Evolutionary conservation across 2,329 filamentous ascomycete genomes (phyloP).

Genomic region (Uncinocarpus reesii): DNA sequence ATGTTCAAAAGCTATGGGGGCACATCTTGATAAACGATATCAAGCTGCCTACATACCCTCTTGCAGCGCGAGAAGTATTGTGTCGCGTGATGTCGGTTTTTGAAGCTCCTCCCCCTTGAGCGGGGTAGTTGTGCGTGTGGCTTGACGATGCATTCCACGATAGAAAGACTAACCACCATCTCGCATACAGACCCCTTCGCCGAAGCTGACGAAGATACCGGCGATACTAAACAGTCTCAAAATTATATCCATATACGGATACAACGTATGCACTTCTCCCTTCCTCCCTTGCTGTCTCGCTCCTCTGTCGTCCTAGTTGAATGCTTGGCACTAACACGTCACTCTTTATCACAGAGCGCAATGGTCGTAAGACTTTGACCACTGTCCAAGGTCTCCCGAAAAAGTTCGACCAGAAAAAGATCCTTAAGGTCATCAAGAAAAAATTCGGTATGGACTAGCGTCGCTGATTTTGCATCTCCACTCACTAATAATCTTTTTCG

Average conservation of each 20-base stretch:
- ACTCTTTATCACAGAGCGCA: conserved; percentile 61
- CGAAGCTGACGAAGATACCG: conserved; percentile 99
- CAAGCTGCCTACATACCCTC: not conserved
- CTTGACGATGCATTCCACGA: too few relatives aligned
- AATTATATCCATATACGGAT: conserved; percentile 99
- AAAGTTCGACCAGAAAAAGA: conserved; percentile 99
- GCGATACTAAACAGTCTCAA: conserved; percentile 87
- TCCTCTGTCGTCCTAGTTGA: not conserved
- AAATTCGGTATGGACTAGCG: conserved; percentile 90
- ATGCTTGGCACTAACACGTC: conserved; percentile 19
- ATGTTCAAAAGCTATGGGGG: not conserved
- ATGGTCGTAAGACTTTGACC: conserved; percentile 99
- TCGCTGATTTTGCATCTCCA: conserved; percentile 15
- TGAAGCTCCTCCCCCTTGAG: conserved; percentile 19
- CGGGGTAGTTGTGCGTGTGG: conserved; percentile 30
- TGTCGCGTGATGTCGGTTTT: conserved; percentile 1
- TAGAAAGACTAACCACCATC: conserved; percentile 19
- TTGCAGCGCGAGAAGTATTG: not conserved
- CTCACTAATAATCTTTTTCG: conserved; percentile 22
- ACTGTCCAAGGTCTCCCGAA: conserved; percentile 97
- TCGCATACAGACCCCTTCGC: conserved; percentile 84
- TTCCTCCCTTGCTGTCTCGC: conserved; percentile 6
- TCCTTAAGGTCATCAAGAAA: conserved; percentile 99
- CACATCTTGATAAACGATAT: not conserved
- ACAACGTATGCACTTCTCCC: conserved; percentile 61